phyloP scores from a whole-genome alignment of 495 filamentous ascomycete genomes.

The Neurospora sp. region DNA sequence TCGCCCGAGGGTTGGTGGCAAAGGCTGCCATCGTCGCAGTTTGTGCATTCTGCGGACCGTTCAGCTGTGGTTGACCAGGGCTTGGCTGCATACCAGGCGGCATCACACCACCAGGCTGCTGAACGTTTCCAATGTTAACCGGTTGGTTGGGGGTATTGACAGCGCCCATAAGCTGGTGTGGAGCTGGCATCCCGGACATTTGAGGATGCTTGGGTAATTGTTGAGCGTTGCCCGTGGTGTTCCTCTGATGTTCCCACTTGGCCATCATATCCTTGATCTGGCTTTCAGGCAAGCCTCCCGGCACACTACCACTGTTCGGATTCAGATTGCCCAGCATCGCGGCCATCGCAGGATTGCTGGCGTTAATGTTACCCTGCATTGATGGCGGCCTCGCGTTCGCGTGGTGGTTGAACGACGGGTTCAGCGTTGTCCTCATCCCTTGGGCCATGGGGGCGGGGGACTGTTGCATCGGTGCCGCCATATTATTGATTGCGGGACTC shows the following conservation, averaged over 20 bases:
- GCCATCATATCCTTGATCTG: conserved; percentile 33
- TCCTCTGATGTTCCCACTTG: conserved; percentile 25
- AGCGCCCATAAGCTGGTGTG: conserved; percentile 8
- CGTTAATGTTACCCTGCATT: conserved; percentile 12
- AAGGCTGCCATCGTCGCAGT: background rate
- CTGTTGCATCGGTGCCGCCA: conserved; percentile 39
- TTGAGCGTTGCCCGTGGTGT: conserved; percentile 6
- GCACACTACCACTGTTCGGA: conserved; percentile 9
- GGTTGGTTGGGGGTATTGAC: conserved; percentile 7
- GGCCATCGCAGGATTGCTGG: conserved; percentile 7
- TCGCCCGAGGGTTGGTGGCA: conserved; percentile 1
- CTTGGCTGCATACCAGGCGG: background rate
- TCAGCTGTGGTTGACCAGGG: background rate
- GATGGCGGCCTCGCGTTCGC: conserved; percentile 16
- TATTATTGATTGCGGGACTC: conserved; percentile 40
- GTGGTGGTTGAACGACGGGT: conserved; percentile 24
- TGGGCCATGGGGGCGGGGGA: conserved; percentile 34
- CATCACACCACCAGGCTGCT: conserved; percentile 10
- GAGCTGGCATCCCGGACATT: conserved; percentile 14
- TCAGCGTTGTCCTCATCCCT: conserved; percentile 19
- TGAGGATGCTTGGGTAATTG: conserved; percentile 10
- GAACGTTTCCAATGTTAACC: conserved; percentile 10
- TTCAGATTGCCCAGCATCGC: conserved; percentile 24
- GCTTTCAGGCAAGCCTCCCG: conserved; percentile 24
- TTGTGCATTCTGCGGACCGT: background rate